These are phyloP conservation scores for Boletus reticulatus DNA, from an alignment of 768 basidiomycete species.

Conservation along the genomic window DNA sequence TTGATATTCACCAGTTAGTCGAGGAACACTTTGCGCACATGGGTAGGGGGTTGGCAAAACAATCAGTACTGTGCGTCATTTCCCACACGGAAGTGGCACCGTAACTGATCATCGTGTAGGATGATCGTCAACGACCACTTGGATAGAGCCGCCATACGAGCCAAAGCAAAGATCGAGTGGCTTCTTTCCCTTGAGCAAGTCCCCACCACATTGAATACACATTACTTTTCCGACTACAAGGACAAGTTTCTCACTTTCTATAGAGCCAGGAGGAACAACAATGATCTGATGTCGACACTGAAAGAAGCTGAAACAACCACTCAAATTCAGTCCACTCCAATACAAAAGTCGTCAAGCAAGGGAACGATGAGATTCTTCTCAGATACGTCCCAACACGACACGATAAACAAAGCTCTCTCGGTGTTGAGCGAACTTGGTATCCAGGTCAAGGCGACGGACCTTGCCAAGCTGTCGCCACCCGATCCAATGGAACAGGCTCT, in stretches of 20 bases:
- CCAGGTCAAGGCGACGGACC: slow-evolving; percentile 36
- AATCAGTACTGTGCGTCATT: slow-evolving; percentile 41
- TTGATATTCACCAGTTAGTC: slow-evolving; percentile 41
- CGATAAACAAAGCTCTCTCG: slow-evolving; percentile 30
- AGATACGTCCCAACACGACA: too few species aligned
- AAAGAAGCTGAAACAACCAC: background rate
- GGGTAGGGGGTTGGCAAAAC: slow-evolving; percentile 49
- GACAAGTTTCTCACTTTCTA: slow-evolving; percentile 49
- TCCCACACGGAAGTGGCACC: background rate
- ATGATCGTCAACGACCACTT: slow-evolving; percentile 47
- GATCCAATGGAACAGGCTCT: slow-evolving; percentile 56
- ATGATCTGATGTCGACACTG: background rate
- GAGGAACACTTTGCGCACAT: slow-evolving; percentile 46
- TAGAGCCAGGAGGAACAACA: slow-evolving; percentile 28
- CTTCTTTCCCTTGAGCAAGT: slow-evolving; percentile 43
- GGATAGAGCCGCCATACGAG: slow-evolving; percentile 36
- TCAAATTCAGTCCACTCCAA: background rate
- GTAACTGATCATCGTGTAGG: slow-evolving; percentile 26
- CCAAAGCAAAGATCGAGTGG: slow-evolving; percentile 43
- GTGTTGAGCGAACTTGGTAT: slow-evolving; percentile 21
- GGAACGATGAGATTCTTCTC: too few species aligned
- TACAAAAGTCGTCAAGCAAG: too few species aligned
- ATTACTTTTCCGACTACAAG: slow-evolving; percentile 46
- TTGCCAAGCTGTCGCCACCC: slow-evolving; percentile 45
- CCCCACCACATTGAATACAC: slow-evolving; percentile 48